Conservation (phyloP, 2,329 filamentous ascomycete genomes). For the Exophiala mesophila region DNA sequence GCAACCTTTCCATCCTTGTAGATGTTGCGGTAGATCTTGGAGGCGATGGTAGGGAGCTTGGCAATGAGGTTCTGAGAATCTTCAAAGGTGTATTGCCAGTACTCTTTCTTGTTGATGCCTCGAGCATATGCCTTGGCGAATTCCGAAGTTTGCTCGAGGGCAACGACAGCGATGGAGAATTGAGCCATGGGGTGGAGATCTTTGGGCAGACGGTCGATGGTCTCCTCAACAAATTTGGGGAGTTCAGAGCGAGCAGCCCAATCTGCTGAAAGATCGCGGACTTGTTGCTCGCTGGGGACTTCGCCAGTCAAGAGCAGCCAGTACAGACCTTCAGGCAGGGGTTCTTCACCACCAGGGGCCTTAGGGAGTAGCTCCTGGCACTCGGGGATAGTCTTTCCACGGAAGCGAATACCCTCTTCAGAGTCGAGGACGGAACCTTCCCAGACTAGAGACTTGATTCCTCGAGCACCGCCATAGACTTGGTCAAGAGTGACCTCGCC, state of each 20-base stretch:
- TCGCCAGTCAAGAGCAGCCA: conserved; percentile 98
- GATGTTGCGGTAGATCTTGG: conserved; percentile 99
- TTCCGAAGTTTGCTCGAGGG: conserved; percentile 95
- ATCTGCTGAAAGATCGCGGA: conserved; percentile 94
- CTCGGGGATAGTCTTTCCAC: conserved; percentile 98
- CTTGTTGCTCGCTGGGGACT: conserved; percentile 96
- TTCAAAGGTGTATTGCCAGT: conserved; percentile 99
- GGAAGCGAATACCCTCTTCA: conserved; percentile 99
- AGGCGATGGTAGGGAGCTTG: conserved; percentile 96
- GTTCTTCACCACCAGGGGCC: conserved; percentile 93
- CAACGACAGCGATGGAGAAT: conserved; percentile 95
- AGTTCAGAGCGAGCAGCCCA: conserved; percentile 97
- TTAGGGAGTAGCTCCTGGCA: conserved; percentile 97
- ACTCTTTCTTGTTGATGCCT: conserved; percentile 98
- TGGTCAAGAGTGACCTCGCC: conserved; percentile 99
- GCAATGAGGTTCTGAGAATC: conserved; percentile 99
- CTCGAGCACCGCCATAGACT: conserved; percentile 97
- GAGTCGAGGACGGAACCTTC: conserved; percentile 96
- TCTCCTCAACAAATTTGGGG: conserved; percentile 97
- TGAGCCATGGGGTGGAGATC: conserved; percentile 99
- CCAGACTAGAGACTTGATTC: conserved; percentile 98
- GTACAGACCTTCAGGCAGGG: conserved; percentile 98
- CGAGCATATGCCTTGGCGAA: conserved; percentile 99
- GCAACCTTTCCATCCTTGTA: conserved; percentile 99
- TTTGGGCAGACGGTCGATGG: conserved; percentile 98